A percentile compares a stretch with the other conserved stretches of the same genome.
These are phyloP conservation scores for Cytidiella melzeri DNA, from an alignment of 768 basidiomycete genomes.

Conservation along the genomic window DNA sequence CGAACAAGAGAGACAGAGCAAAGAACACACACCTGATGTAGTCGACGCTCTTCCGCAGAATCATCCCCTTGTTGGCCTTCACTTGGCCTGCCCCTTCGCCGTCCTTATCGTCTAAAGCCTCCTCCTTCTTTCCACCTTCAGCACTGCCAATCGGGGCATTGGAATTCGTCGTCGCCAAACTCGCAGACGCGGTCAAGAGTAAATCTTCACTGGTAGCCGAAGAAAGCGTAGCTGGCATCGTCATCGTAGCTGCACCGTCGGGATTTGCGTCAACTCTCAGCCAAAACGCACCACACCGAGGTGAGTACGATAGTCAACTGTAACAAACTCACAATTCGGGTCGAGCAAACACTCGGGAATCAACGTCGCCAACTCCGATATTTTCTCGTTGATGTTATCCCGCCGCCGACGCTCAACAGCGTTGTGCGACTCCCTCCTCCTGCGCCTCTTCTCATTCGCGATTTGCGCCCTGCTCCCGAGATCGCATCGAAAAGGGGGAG, in stretches of 20 bases:
- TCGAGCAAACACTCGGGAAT: constrained; percentile 86
- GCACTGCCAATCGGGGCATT: neutral
- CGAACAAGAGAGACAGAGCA: neutral
- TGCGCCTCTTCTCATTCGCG: constrained; percentile 76
- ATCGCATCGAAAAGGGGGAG: neutral
- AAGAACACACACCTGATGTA: constrained; percentile 33
- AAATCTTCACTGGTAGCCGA: constrained; percentile 22
- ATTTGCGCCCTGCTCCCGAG: constrained; percentile 37
- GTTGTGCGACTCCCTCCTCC: constrained; percentile 84
- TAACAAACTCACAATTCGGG: constrained; percentile 32
- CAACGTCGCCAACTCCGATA: constrained; percentile 80
- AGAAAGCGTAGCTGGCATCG: constrained; percentile 19
- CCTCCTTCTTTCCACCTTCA: constrained; percentile 6
- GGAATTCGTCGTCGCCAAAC: neutral
- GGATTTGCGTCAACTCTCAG: neutral
- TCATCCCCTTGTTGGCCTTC: constrained; percentile 95
- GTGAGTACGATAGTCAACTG: neutral
- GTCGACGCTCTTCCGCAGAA: constrained; percentile 62
- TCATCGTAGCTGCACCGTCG: constrained; percentile 18
- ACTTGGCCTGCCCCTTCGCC: constrained; percentile 41
- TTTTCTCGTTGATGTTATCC: constrained; percentile 96
- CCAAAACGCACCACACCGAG: neutral
- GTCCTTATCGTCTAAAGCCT: constrained; percentile 24
- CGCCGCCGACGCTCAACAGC: constrained; percentile 83
- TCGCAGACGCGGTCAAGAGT: constrained; percentile 1